phyloP scores from a whole-genome alignment of 345 rosid species.

The Schrenkiella parvula region DNA sequence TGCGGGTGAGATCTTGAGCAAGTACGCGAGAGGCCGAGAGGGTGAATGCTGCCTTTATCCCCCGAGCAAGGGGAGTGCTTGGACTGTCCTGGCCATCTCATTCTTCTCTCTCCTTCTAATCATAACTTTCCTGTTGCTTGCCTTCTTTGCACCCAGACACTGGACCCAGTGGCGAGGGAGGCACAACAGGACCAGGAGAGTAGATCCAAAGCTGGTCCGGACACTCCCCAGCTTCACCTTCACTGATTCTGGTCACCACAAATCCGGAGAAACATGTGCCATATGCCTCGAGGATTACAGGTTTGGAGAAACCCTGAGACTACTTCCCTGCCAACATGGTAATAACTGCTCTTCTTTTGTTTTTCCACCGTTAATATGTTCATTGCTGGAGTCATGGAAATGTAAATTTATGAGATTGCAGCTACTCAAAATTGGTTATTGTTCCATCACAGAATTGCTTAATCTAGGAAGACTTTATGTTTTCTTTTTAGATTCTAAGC shows the following conservation, averaged over 20 bases:
- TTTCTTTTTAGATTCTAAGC: neutral
- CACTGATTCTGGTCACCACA: constrained; percentile 24
- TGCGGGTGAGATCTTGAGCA: constrained; percentile 47
- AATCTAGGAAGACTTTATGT: neutral
- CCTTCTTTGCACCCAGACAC: constrained; percentile 44
- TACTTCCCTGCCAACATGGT: constrained; percentile 80
- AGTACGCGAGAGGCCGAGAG: constrained; percentile 40
- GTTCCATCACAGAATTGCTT: neutral
- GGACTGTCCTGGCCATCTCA: constrained; percentile 61
- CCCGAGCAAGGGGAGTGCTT: constrained; percentile 34
- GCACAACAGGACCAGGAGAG: constrained; percentile 1
- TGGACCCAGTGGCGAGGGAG: constrained; percentile 46
- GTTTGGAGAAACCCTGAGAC: constrained; percentile 58
- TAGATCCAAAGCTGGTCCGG: constrained; percentile 47
- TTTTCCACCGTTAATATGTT: neutral
- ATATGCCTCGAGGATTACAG: constrained; percentile 75
- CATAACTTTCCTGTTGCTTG: constrained; percentile 40
- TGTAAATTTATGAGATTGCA: neutral
- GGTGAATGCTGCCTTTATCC: constrained; percentile 62
- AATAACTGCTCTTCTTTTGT: constrained; percentile 4
- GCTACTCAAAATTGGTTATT: neutral
- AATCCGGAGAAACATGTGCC: constrained; percentile 54
- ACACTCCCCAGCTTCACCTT: constrained; percentile 51
- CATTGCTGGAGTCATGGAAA: neutral
- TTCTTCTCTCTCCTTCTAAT: constrained; percentile 47